phyloP scores from a whole-genome alignment of 1,284 basidiomycete genomes.

The Ustilago loliicola region DNA sequence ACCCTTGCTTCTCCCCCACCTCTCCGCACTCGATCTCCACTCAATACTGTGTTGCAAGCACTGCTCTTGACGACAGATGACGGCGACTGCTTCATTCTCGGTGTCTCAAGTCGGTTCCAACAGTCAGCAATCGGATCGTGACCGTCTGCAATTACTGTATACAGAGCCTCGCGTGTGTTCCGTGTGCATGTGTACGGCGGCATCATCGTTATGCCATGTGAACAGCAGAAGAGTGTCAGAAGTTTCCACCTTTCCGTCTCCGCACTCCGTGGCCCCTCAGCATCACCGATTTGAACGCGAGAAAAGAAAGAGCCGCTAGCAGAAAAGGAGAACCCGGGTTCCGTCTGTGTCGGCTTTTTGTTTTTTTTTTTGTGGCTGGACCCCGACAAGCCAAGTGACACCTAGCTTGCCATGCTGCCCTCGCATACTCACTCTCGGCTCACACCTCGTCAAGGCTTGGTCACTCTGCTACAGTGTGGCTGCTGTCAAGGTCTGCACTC shows the following conservation, averaged over 20 bases:
- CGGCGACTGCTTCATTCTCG: neutral
- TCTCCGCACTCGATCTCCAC: neutral
- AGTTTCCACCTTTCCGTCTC: constrained; percentile 7
- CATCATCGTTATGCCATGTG: constrained; percentile 4
- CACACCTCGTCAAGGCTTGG: neutral
- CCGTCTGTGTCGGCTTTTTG: neutral
- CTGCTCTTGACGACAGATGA: neutral
- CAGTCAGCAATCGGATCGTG: neutral
- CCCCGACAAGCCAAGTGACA: neutral
- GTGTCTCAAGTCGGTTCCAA: neutral
- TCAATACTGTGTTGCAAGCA: neutral
- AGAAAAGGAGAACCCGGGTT: neutral
- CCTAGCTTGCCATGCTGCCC: no score
- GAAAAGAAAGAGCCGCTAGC: no score
- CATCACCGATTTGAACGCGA: neutral
- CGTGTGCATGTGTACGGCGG: neutral
- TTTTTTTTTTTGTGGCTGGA: neutral
- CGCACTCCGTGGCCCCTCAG: constrained; percentile 4
- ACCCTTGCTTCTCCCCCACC: neutral
- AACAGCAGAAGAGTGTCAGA: neutral
- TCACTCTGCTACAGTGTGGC: no score
- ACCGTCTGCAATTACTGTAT: no score
- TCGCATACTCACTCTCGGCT: neutral
- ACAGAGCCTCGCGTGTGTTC: no score
- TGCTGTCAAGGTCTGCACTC: no score